Percentiles rank a stretch among this genome's conserved stretches.
Evolutionary conservation across 805 yeast species (phyloP).

Genomic region (Kuraishia piskuri): DNA sequence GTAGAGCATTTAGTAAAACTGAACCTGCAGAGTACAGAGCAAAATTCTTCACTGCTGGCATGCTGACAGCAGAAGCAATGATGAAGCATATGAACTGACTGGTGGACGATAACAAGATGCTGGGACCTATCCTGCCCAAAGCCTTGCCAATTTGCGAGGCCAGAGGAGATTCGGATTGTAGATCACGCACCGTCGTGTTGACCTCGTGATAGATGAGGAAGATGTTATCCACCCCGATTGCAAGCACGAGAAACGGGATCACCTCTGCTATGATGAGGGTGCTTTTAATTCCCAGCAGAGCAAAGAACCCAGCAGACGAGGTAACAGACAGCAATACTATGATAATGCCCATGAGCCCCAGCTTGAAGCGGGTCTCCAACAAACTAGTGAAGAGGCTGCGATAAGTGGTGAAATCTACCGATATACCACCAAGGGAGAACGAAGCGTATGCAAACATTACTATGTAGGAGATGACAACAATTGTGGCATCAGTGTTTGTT

Average conservation of each 20-base stretch:
- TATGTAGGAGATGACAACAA: constrained; percentile 66
- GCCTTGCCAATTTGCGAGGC: constrained; percentile 49
- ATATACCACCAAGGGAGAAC: constrained; percentile 57
- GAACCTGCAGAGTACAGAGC: constrained; percentile 90
- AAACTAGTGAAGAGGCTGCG: background rate
- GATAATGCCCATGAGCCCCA: constrained; percentile 79
- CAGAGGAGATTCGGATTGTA: constrained; percentile 32
- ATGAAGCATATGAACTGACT: constrained; percentile 76
- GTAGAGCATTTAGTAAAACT: constrained; percentile 59
- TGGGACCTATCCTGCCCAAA: constrained; percentile 75
- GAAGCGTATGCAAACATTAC: constrained; percentile 88
- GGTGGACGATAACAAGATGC: constrained; percentile 67
- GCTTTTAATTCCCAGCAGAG: constrained; percentile 69
- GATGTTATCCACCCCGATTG: constrained; percentile 94
- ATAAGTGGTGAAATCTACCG: background rate
- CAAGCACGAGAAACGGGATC: constrained; percentile 85
- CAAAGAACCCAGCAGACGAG: constrained; percentile 76
- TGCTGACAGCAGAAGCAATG: constrained; percentile 71
- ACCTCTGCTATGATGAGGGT: constrained; percentile 94
- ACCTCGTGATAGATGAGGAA: constrained; percentile 80
- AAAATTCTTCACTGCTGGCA: constrained; percentile 96
- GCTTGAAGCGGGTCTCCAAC: constrained; percentile 51
- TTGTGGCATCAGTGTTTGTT: constrained; percentile 67
- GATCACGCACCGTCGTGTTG: constrained; percentile 19
- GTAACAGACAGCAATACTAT: constrained; percentile 76